A percentile compares a stretch with the other conserved stretches of the same genome.
phyloP scores from a whole-genome alignment of 257 asterid species.

The Galeopsis tetrahit region DNA sequence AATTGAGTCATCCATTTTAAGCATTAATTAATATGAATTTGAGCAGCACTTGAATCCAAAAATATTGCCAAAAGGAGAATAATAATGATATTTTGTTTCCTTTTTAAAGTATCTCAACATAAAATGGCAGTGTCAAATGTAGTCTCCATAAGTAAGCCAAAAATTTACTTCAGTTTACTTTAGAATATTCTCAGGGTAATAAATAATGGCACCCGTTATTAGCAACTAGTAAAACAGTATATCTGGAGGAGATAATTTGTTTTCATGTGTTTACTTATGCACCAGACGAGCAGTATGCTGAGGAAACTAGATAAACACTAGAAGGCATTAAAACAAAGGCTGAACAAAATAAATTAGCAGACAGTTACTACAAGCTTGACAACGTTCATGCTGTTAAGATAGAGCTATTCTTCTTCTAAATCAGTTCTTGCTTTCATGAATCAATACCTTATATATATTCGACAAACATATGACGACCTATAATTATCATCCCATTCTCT shows the following conservation, averaged over 20 bases:
- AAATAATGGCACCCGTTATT: background rate
- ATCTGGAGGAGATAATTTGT: background rate
- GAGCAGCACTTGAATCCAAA: slow-evolving; percentile 1
- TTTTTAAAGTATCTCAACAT: slow-evolving; percentile 6
- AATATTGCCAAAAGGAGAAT: slow-evolving; percentile 13
- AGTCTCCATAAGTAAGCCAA: slow-evolving; percentile 15
- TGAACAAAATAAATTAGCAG: slow-evolving; percentile 1
- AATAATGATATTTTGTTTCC: slow-evolving; percentile 1
- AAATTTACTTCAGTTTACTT: background rate
- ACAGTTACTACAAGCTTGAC: background rate
- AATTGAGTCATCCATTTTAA: slow-evolving; percentile 2
- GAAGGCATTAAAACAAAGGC: background rate
- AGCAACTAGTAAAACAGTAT: background rate
- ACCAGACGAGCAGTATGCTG: background rate
- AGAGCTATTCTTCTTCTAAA: background rate
- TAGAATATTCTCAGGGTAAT: background rate
- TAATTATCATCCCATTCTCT: background rate
- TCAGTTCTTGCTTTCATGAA: slow-evolving; percentile 2
- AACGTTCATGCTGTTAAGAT: background rate
- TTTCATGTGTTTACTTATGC: background rate
- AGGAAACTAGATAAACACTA: background rate
- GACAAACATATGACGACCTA: background rate
- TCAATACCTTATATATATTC: background rate
- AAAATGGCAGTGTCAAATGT: background rate
- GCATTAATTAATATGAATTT: background rate